Percentiles rank a stretch among this genome's conserved stretches.
Conservation (phyloP, 2,329 filamentous ascomycete genomes). For the Sphaerostilbella broomeana region DNA sequence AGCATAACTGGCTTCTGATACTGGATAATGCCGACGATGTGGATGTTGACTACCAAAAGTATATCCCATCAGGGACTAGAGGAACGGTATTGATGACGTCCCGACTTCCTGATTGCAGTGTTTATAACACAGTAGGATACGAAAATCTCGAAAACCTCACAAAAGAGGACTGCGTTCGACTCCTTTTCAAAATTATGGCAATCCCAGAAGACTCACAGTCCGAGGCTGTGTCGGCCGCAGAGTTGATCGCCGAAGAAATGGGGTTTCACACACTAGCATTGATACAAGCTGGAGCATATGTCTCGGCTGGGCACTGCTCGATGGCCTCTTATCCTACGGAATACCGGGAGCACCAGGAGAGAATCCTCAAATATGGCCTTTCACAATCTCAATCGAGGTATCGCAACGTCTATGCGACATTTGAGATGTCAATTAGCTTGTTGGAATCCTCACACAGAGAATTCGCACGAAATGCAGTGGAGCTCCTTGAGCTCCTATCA, state of each 20-base stretch:
- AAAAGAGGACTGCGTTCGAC: constrained; percentile 1
- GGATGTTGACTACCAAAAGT: constrained; percentile 9
- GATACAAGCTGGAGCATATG: constrained; percentile 5
- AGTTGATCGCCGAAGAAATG: constrained; percentile 1
- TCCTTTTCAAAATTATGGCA: constrained; percentile 1
- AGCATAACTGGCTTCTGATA: constrained; percentile 33
- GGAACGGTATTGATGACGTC: constrained; percentile 4
- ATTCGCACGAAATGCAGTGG: constrained; percentile 1
- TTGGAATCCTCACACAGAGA: neutral
- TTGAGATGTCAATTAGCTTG: constrained; percentile 2
- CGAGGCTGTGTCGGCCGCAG: neutral
- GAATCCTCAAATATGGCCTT: constrained; percentile 1
- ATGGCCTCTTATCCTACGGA: constrained; percentile 1
- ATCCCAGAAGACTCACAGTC: neutral
- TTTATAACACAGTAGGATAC: constrained; percentile 1
- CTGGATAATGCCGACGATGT: constrained; percentile 39
- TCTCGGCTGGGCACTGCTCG: neutral
- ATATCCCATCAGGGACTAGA: neutral
- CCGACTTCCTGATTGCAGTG: constrained; percentile 1
- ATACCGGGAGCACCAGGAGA: neutral
- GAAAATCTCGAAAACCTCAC: constrained; percentile 2
- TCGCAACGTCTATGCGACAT: constrained; percentile 8
- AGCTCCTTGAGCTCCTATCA: constrained; percentile 2
- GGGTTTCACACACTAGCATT: constrained; percentile 9
- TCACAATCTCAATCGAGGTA: constrained; percentile 4